Conservation (phyloP, 129 eudicot genomes). For the Flaveria robusta region DNA sequence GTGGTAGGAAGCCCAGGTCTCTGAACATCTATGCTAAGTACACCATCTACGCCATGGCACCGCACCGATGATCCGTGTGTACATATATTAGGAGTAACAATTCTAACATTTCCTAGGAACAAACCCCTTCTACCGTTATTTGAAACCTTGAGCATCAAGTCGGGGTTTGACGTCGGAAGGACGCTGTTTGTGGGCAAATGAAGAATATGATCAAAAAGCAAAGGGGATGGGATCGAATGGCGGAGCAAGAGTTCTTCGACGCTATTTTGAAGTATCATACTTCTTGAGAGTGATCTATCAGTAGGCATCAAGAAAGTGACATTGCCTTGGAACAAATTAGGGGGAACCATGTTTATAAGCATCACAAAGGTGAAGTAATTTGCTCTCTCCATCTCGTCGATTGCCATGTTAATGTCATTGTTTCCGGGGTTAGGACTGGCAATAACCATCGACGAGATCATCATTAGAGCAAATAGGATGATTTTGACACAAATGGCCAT, state of each 20-base stretch:
- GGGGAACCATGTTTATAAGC: constrained; percentile 80
- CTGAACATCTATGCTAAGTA: constrained; percentile 30
- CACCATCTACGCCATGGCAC: constrained; percentile 79
- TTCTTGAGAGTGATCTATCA: constrained; percentile 56
- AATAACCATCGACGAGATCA: constrained; percentile 26
- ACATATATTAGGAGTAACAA: constrained; percentile 71
- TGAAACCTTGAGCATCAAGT: constrained; percentile 47
- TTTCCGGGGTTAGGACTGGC: constrained; percentile 28
- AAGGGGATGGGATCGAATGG: constrained; percentile 72
- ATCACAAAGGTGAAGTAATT: constrained; percentile 72
- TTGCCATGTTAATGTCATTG: constrained; percentile 50
- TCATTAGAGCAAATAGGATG: constrained; percentile 20
- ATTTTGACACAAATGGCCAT: constrained; percentile 27
- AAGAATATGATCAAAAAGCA: constrained; percentile 60
- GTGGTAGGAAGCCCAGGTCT: constrained; percentile 21
- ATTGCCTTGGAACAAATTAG: constrained; percentile 44
- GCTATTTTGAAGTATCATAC: constrained; percentile 34
- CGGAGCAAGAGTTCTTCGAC: constrained; percentile 60
- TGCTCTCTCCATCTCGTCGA: constrained; percentile 78
- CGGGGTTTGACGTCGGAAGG: constrained; percentile 67
- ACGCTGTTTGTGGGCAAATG: constrained; percentile 69
- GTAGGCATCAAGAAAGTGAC: constrained; percentile 87
- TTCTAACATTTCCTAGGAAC: constrained; percentile 51
- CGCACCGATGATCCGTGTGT: constrained; percentile 49
- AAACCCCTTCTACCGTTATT: constrained; percentile 54